Conservation (phyloP, 352 stramenopile species). For the Phytophthora pini region DNA sequence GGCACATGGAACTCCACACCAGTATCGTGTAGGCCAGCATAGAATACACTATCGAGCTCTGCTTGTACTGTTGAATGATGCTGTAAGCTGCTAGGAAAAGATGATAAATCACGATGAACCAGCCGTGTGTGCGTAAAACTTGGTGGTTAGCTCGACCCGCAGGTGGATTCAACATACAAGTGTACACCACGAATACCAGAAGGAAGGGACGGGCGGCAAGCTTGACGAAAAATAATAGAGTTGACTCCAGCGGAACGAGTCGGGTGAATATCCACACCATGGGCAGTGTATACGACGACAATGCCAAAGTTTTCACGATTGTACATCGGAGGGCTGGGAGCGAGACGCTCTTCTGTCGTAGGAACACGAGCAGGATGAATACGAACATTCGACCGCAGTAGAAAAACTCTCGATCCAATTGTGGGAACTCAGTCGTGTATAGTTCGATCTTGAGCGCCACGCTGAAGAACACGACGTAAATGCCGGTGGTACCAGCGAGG, state of each 20-base stretch:
- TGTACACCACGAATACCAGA: conserved; percentile 32
- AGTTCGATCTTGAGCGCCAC: conserved; percentile 31
- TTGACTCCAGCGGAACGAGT: not conserved
- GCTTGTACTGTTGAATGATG: conserved; percentile 10
- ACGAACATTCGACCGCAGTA: conserved; percentile 57
- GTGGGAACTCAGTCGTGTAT: conserved; percentile 30
- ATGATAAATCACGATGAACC: conserved; percentile 36
- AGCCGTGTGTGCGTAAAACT: conserved; percentile 36
- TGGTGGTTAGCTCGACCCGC: conserved; percentile 26
- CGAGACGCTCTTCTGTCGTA: conserved; percentile 65
- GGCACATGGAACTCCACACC: conserved; percentile 37
- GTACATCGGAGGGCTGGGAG: conserved; percentile 41
- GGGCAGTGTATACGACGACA: conserved; percentile 50
- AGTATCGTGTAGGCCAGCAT: conserved; percentile 22
- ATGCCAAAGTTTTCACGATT: conserved; percentile 35
- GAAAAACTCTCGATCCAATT: conserved; percentile 36
- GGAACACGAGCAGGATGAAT: conserved; percentile 49
- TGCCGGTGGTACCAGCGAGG: conserved; percentile 22
- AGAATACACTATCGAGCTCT: conserved; percentile 13
- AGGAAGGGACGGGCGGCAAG: conserved; percentile 22
- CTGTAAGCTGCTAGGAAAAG: conserved; percentile 25
- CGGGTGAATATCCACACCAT: conserved; percentile 28
- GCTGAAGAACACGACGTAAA: conserved; percentile 50
- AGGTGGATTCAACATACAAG: conserved; percentile 32
- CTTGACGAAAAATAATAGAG: conserved; percentile 28